These are phyloP conservation scores for Aristolochia fimbriata DNA, from an alignment of 164 flowering plant genomes.

Conservation along the genomic window DNA sequence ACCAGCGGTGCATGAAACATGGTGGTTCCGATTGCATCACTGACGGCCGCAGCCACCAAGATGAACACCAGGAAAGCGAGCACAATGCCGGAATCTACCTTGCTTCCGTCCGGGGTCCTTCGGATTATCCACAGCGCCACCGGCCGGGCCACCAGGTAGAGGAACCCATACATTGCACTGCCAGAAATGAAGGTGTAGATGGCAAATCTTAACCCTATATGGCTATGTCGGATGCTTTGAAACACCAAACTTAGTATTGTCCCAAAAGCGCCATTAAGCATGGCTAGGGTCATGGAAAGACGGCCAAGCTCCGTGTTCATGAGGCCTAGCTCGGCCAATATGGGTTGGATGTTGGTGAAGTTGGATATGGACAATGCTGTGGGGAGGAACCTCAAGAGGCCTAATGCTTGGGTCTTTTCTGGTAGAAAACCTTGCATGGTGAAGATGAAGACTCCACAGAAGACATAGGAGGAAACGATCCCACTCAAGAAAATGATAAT, in stretches of 20 bases:
- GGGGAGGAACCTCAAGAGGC: not conserved
- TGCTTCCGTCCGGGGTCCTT: slow-evolving; percentile 29
- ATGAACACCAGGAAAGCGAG: too few relatives aligned
- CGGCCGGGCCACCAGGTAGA: slow-evolving; percentile 8
- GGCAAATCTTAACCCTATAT: not conserved
- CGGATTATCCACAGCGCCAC: slow-evolving; percentile 22
- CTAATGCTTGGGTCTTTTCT: not conserved
- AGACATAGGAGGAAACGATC: not conserved
- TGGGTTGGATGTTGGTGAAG: slow-evolving; percentile 36
- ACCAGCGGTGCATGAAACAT: too few relatives aligned
- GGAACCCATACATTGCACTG: slow-evolving; percentile 4
- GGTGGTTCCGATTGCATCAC: too few relatives aligned
- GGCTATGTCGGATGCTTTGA: not conserved
- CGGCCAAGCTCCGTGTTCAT: slow-evolving; percentile 56
- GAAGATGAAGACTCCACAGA: not conserved
- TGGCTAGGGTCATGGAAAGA: slow-evolving; percentile 27
- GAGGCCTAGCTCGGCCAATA: slow-evolving; percentile 46
- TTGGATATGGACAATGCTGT: slow-evolving; percentile 13
- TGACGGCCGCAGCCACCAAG: too few relatives aligned
- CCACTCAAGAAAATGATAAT: slow-evolving; percentile 13
- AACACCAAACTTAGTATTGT: not conserved
- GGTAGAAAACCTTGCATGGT: slow-evolving; percentile 16
- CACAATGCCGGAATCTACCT: too few relatives aligned
- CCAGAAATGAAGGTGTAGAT: slow-evolving; percentile 18
- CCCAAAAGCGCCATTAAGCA: slow-evolving; percentile 18